Evolutionary conservation across 768 basidiomycete species (phyloP).

Genomic region (Mycena venus): DNA sequence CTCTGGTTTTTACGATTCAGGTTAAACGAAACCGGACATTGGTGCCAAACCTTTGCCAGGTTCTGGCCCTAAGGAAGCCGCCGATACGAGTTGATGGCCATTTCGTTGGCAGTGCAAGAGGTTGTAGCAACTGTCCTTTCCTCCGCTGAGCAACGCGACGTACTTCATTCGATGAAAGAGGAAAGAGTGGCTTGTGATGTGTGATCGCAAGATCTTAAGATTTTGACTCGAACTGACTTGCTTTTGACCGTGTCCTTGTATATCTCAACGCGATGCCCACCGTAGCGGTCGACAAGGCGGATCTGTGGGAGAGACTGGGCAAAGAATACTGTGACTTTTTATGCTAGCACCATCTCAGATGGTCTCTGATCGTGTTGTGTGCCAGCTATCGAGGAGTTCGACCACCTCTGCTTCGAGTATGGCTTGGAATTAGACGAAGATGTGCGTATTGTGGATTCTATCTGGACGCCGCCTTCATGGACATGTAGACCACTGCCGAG

Average conservation of each 20-base stretch:
- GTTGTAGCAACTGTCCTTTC: slow-evolving; percentile 98
- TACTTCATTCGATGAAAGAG: slow-evolving; percentile 78
- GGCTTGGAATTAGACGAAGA: slow-evolving; percentile 98
- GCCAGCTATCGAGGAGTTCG: slow-evolving; percentile 93
- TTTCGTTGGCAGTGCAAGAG: slow-evolving; percentile 89
- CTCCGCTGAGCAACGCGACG: slow-evolving; percentile 94
- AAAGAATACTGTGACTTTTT: slow-evolving; percentile 78
- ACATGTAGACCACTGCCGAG: slow-evolving; percentile 84
- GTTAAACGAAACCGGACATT: slow-evolving; percentile 33
- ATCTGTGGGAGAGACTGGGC: slow-evolving; percentile 91
- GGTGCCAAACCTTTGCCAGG: slow-evolving; percentile 82
- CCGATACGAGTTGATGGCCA: slow-evolving; percentile 88
- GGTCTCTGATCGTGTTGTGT: slow-evolving; percentile 33
- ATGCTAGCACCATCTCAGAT: neutral
- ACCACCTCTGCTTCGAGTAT: slow-evolving; percentile 96
- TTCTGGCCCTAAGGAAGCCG: slow-evolving; percentile 89
- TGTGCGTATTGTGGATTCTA: slow-evolving; percentile 62
- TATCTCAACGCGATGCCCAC: slow-evolving; percentile 83
- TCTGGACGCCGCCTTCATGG: neutral
- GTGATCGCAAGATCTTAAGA: slow-evolving; percentile 36
- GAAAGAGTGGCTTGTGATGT: no score
- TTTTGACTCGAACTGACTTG: slow-evolving; percentile 48
- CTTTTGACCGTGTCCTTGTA: neutral
- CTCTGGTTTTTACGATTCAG: slow-evolving; percentile 65
- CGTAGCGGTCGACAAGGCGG: slow-evolving; percentile 94